A percentile compares a stretch with the other conserved stretches of the same genome.
Evolutionary conservation across 1,284 basidiomycete species (phyloP).

Genomic region (Microbotryum silenes-acaulis): DNA sequence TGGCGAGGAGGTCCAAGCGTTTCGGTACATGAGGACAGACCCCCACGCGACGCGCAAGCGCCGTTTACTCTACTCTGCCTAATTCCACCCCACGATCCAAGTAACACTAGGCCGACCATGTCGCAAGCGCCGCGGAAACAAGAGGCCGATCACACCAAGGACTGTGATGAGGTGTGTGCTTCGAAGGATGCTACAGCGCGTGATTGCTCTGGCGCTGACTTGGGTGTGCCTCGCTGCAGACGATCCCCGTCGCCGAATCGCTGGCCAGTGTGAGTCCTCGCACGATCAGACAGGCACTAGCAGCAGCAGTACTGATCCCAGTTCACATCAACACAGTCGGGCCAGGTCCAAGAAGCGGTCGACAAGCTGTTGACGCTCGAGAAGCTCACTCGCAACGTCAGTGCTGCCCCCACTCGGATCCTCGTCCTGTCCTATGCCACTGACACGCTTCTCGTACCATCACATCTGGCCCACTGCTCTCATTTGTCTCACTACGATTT

Average conservation of each 20-base stretch:
- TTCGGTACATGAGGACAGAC: no score
- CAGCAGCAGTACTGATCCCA: background rate
- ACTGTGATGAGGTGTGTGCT: constrained; percentile 22
- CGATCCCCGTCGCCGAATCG: constrained; percentile 23
- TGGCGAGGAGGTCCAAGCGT: background rate
- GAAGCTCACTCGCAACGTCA: constrained; percentile 92
- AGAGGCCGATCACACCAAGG: constrained; percentile 22
- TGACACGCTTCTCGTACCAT: background rate
- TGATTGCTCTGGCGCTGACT: background rate
- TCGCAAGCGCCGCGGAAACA: constrained; percentile 20
- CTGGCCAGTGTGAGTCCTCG: constrained; percentile 15
- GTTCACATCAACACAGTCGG: constrained; percentile 43
- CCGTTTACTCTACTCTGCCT: background rate
- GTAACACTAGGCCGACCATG: background rate
- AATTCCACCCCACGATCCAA: no score
- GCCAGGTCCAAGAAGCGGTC: constrained; percentile 72
- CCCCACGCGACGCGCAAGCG: background rate
- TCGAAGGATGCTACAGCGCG: background rate
- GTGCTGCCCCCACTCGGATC: constrained; percentile 33
- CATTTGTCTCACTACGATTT: no score
- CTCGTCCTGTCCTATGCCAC: background rate
- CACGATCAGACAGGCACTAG: background rate
- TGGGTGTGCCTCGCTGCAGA: constrained; percentile 8
- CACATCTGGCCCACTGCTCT: background rate
- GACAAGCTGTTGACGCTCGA: constrained; percentile 85